These are phyloP conservation scores for Cucurbita moschata DNA, from an alignment of 306 rosid genomes.

Conservation along the genomic window DNA sequence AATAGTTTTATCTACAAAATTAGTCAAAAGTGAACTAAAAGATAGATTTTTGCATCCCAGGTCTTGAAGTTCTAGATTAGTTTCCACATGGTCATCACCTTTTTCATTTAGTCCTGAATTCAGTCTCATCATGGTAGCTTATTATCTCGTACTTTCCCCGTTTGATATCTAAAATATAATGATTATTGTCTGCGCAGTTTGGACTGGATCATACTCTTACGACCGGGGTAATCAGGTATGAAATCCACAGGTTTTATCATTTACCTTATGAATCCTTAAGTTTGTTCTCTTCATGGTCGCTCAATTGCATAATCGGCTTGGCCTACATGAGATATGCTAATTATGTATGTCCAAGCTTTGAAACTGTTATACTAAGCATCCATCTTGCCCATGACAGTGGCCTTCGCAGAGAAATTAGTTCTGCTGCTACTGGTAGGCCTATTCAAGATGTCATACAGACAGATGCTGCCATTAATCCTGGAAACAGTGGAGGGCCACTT, in stretches of 20 bases:
- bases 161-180: conserved; percentile 2
- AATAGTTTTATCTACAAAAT: no score
- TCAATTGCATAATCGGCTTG: background rate
- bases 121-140: background rate
- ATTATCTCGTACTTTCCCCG: background rate
- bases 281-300: background rate
- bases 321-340: background rate
- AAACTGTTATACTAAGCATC: background rate
- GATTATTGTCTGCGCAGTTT: conserved; percentile 45
- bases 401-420: conserved; percentile 95
- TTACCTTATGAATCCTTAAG: background rate
- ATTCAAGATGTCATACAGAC: conserved; percentile 99
- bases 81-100: background rate
- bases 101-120: background rate
- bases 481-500: conserved; percentile 98
- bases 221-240: conserved; percentile 87
- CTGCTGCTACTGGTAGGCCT: conserved; percentile 98
- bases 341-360: background rate
- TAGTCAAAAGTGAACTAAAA: no score
- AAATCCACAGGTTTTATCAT: background rate
- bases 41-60: no score
- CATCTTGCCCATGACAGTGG: conserved; percentile 37
- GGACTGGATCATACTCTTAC: conserved; percentile 98
- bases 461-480: conserved; percentile 99
- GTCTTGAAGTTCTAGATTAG: no score